Base-by-base conservation (phyloP, 352 stramenopile species). In the Phytophthora litchii region DNA sequence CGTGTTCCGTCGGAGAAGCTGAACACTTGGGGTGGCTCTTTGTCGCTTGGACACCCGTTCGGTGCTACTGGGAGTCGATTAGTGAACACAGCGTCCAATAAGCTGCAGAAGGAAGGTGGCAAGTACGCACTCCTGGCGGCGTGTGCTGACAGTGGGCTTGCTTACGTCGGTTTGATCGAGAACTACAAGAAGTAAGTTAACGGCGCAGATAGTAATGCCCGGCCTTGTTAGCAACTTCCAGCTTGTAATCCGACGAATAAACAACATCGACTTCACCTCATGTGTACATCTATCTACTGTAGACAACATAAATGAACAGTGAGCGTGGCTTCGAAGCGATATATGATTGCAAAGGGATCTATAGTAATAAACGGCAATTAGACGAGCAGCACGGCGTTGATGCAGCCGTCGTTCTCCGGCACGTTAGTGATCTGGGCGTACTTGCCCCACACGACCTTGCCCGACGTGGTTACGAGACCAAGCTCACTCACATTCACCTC, bases 381-480 rank as follows among this genome's bases (percentile, higher is more conserved):
- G 34, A 99, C 97, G 54, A 99, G 84, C 43, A 99, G 84, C 43
- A 99, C 96, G 25, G 96, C 97, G 78, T 99, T 99, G 63, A 99
- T 99, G 80, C 97, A 99, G 47, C 97, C 97, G 77, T 99, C 98
- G 57, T 99, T 92, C 80, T 99, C 98, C 4, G 98, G 98, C 71
- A 99, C 98, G 84, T 99, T 99, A 35, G 98, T 99, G 43, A 99
- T 96, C 86, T 99, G 98, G 19, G 97, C 97, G 78, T 99, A 99
- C 68, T 99, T 99, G 52, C 97, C 98, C 97, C 97, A 99, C n/a
- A 99, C 97, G 47, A 99, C 98, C 71, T 99, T 99, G 64, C 98
- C 98, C 19, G 91, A 98, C 45, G 97, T 99, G 27, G 98, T 99
- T 1, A 99, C 98, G 20, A 99, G 80, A 27, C 98, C 98, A 29